phyloP scores from a whole-genome alignment of 768 basidiomycete genomes.

The Tylopilus felleus region DNA sequence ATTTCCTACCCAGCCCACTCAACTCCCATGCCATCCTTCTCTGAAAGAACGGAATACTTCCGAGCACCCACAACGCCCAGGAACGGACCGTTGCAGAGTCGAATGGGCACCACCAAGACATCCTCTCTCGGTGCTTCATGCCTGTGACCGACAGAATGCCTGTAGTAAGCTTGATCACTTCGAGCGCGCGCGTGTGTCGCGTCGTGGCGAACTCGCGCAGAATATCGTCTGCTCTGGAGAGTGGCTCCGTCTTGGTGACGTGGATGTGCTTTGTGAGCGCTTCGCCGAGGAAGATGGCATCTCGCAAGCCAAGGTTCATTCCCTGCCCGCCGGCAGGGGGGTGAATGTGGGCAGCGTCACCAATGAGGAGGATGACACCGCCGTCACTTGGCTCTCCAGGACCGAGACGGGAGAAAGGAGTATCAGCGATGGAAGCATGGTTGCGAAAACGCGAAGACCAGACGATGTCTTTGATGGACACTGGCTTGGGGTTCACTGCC shows the following conservation, averaged over 20 bases:
- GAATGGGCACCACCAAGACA: slow-evolving; percentile 25
- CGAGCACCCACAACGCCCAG: slow-evolving; percentile 21
- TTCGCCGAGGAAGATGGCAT: slow-evolving; percentile 46
- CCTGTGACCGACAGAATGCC: slow-evolving; percentile 25
- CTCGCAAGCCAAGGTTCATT: slow-evolving; percentile 58
- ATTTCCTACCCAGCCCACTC: background rate
- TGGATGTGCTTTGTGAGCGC: slow-evolving; percentile 37
- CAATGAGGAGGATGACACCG: slow-evolving; percentile 30
- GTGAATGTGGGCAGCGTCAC: slow-evolving; percentile 54
- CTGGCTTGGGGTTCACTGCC: slow-evolving; percentile 30
- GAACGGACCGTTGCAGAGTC: slow-evolving; percentile 28
- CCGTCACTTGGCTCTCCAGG: slow-evolving; percentile 8
- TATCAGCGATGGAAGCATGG: slow-evolving; percentile 41
- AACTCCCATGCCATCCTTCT: slow-evolving; percentile 1
- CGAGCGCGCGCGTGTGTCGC: slow-evolving; percentile 40
- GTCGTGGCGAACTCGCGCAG: slow-evolving; percentile 35
- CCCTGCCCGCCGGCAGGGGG: slow-evolving; percentile 56
- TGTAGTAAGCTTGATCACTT: slow-evolving; percentile 42
- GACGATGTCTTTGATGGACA: slow-evolving; percentile 35
- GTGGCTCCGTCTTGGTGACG: slow-evolving; percentile 5
- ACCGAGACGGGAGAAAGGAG: slow-evolving; percentile 32
- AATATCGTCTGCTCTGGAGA: slow-evolving; percentile 26
- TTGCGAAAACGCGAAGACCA: slow-evolving; percentile 50
- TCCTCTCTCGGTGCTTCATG: slow-evolving; percentile 15
- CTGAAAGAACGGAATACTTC: slow-evolving; percentile 9